Evolutionary conservation across 176 grass and related monocot genomes (phyloP).

Genomic region (Carex scoparia): DNA sequence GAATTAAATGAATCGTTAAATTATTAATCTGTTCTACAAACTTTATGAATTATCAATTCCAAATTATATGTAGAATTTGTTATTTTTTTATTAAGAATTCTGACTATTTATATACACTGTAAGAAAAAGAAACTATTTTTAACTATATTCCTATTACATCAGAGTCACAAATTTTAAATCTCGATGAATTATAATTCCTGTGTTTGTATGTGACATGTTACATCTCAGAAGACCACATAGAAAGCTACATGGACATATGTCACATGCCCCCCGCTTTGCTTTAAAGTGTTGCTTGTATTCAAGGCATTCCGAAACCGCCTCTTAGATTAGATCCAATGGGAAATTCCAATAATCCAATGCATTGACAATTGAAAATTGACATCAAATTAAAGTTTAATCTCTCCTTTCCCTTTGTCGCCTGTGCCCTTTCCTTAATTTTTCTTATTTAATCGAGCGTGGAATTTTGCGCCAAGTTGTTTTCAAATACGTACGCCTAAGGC

Average conservation of each 20-base stretch:
- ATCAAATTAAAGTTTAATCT: slow-evolving; percentile 1
- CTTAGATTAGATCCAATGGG: not conserved
- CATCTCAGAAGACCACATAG: not conserved
- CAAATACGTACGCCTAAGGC: not conserved
- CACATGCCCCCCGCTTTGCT: not conserved
- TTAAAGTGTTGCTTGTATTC: not conserved
- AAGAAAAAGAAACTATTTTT: no score
- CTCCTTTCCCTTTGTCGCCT: not conserved
- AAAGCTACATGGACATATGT: not conserved
- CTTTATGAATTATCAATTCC: no score
- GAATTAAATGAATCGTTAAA: no score
- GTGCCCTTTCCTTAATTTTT: not conserved
- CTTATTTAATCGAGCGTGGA: not conserved
- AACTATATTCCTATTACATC: no score
- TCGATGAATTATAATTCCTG: no score
- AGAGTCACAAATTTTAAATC: no score
- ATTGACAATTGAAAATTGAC: slow-evolving; percentile 12
- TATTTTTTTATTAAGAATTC: no score
- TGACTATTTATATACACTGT: no score
- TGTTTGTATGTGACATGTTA: not conserved
- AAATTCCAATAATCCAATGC: slow-evolving; percentile 8
- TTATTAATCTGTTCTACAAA: no score
- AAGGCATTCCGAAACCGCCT: not conserved
- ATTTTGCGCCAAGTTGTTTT: slow-evolving; percentile 3
- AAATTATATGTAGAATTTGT: no score